These are phyloP conservation scores for Acrodontium crateriforme DNA, from an alignment of 2,329 filamentous ascomycete species.

Conservation along the genomic window DNA sequence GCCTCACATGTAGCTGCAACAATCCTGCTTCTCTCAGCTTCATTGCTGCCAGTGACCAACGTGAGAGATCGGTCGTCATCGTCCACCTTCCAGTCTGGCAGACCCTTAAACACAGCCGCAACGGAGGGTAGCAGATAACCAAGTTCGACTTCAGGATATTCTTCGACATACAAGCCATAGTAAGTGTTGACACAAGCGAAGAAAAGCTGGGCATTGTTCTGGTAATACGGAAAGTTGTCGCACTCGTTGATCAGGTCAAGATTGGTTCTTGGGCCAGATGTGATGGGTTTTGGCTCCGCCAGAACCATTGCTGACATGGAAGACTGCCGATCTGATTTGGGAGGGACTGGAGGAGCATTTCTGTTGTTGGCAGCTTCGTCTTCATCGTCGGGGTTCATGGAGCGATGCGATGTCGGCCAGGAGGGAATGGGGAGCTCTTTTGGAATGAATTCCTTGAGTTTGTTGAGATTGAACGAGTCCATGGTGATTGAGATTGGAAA, in stretches of 20 bases:
- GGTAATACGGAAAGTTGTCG: conserved; percentile 61
- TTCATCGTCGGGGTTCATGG: conserved; percentile 11
- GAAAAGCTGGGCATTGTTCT: conserved; percentile 44
- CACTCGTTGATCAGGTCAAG: conserved; percentile 44
- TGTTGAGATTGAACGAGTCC: conserved; percentile 19
- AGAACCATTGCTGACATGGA: conserved; percentile 5
- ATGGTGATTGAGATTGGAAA: conserved; percentile 5
- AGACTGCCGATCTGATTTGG: not conserved
- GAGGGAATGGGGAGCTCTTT: conserved; percentile 18
- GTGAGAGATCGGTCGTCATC: conserved; percentile 46
- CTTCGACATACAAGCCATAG: conserved; percentile 52
- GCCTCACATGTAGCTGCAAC: conserved; percentile 46
- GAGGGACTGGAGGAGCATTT: not conserved
- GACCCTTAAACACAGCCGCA: conserved; percentile 40
- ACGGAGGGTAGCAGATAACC: conserved; percentile 50
- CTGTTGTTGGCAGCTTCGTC: conserved; percentile 3
- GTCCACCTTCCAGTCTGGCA: conserved; percentile 49
- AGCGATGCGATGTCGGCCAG: conserved; percentile 10
- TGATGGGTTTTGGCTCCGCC: conserved; percentile 18
- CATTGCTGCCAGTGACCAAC: conserved; percentile 41
- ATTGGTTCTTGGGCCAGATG: conserved; percentile 28
- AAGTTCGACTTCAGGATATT: conserved; percentile 46
- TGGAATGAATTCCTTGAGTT: conserved; percentile 18
- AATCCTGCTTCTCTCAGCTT: conserved; percentile 46
- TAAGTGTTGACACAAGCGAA: conserved; percentile 33